Evolutionary conservation across 2,329 filamentous ascomycete genomes (phyloP).

Genomic region (Graphilbum fragrans): DNA sequence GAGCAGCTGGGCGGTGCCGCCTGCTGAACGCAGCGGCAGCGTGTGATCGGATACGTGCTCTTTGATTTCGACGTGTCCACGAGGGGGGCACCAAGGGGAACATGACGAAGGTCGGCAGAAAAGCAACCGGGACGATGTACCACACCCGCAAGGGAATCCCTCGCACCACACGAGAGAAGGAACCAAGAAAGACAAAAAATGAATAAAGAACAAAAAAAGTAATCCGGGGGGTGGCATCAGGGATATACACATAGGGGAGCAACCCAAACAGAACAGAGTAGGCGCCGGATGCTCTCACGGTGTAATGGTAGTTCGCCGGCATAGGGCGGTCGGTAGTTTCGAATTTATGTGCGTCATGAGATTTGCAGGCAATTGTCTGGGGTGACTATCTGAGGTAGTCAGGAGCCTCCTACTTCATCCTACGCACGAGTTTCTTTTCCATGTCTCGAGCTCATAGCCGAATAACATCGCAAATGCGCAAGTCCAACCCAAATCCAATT

Average conservation of each 20-base stretch:
- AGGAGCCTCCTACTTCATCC: not conserved
- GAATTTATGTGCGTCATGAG: not conserved
- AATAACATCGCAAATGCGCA: not conserved
- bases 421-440: too few species aligned
- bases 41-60: not conserved
- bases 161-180: not conserved
- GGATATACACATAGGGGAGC: not conserved
- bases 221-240: too few species aligned
- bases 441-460: not conserved
- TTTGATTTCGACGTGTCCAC: not conserved
- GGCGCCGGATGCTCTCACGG: too few species aligned
- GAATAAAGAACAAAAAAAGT: not conserved
- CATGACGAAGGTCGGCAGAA: not conserved
- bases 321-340: too few species aligned
- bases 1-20: conserved; percentile 76
- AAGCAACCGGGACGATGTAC: not conserved
- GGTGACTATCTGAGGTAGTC: not conserved
- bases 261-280: not conserved
- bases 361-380: not conserved
- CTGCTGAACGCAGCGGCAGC: not conserved
- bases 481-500: not conserved
- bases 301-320: too few species aligned
- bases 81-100: not conserved
- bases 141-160: not conserved
- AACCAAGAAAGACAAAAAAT: not conserved